Evolutionary conservation across 495 filamentous ascomycete genomes (phyloP).

Genomic region (Cercophora scortea): DNA sequence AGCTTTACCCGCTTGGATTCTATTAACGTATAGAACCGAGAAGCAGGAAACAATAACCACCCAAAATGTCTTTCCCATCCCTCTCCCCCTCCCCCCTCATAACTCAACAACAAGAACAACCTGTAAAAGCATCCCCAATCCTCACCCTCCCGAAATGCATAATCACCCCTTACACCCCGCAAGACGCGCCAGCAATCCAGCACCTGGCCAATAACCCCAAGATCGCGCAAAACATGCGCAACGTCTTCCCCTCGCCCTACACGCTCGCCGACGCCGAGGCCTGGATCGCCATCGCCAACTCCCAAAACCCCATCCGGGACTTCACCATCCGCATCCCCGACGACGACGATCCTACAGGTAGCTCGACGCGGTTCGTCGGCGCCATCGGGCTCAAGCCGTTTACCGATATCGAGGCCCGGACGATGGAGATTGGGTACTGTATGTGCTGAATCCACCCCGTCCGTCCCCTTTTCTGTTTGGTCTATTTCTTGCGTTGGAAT

Average conservation of each 20-base stretch:
- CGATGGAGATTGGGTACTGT: slow-evolving; percentile 33
- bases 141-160: slow-evolving; percentile 5
- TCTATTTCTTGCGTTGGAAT: too few relatives aligned
- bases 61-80: too few relatives aligned
- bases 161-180: slow-evolving; percentile 20
- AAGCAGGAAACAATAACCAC: too few relatives aligned
- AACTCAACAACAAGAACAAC: too few relatives aligned
- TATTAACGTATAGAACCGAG: too few relatives aligned
- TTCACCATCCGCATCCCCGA: slow-evolving; percentile 24
- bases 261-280: slow-evolving; percentile 19
- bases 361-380: slow-evolving; percentile 8
- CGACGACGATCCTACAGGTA: background rate
- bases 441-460: too few relatives aligned
- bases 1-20: too few relatives aligned
- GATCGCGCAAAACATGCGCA: slow-evolving; percentile 25
- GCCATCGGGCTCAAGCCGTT: slow-evolving; percentile 21
- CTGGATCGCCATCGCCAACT: slow-evolving; percentile 14
- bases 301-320: slow-evolving; percentile 7
- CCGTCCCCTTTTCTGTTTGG: too few relatives aligned
- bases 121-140: slow-evolving; percentile 9
- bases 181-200: slow-evolving; percentile 21
- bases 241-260: slow-evolving; percentile 30
- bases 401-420: slow-evolving; percentile 22
- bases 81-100: background rate
- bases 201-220: slow-evolving; percentile 20